A percentile compares a stretch with the other conserved stretches of the same genome.
These are phyloP conservation scores for Saccharomyces hybrid DNA, from an alignment of 1,139 yeast genomes.

Conservation along the genomic window DNA sequence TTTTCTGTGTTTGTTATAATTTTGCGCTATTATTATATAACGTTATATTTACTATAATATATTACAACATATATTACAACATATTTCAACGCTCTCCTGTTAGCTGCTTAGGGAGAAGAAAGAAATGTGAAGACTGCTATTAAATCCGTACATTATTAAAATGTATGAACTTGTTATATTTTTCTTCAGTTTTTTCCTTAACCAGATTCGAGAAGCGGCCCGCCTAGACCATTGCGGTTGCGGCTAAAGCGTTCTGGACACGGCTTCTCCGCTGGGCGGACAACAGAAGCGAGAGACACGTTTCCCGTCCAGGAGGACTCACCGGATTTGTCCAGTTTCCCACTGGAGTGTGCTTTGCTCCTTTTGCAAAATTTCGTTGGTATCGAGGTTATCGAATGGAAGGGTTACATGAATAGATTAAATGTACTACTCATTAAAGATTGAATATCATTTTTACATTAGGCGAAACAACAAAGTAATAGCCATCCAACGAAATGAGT, in stretches of 20 bases:
- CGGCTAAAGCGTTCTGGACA: background rate
- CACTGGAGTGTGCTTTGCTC: background rate
- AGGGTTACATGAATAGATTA: background rate
- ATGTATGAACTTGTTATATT: background rate
- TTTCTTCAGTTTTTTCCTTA: background rate
- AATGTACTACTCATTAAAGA: constrained; percentile 2
- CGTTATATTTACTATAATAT: background rate
- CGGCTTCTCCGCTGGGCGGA: background rate
- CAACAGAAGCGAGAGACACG: background rate
- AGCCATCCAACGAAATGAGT: constrained; percentile 29
- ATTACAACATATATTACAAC: background rate
- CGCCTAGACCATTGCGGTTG: background rate
- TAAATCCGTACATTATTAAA: background rate
- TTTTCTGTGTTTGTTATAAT: background rate
- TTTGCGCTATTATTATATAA: background rate
- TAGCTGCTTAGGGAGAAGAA: no score
- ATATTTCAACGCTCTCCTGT: background rate
- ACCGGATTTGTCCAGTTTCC: background rate
- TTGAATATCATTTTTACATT: constrained; percentile 2
- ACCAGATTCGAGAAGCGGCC: background rate
- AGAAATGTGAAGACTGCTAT: background rate
- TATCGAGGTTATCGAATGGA: background rate
- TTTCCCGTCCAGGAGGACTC: background rate
- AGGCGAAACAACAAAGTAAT: constrained; percentile 11
- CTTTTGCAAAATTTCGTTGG: background rate